A percentile compares a stretch with the other conserved stretches of the same genome.
Conservation (phyloP, 164 flowering plant species). For the Sedum album region DNA sequence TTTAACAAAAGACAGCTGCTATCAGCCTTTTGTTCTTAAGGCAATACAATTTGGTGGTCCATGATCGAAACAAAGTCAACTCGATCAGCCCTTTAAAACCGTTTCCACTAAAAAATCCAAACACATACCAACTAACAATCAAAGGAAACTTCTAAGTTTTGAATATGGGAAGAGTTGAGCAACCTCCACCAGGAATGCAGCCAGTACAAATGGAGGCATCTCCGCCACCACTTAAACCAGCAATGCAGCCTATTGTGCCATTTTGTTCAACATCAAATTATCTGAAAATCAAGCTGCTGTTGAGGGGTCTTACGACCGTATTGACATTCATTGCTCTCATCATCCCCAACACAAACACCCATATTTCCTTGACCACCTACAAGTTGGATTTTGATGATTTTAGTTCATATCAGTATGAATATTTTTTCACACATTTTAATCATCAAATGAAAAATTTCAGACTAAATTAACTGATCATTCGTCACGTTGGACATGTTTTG, state of each 20-base stretch:
- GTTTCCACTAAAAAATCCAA: neutral
- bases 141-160: neutral
- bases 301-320: neutral
- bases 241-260: neutral
- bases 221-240: neutral
- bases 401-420: neutral
- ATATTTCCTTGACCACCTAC: neutral
- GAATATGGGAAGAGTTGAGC: neutral
- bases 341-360: neutral
- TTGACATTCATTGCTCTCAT: neutral
- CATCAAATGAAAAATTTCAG: neutral
- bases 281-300: neutral
- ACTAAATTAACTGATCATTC: too few species aligned
- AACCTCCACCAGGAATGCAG: neutral
- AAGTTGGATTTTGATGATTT: neutral
- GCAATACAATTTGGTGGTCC: neutral
- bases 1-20: neutral
- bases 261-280: neutral
- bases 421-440: neutral
- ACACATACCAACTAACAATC: neutral
- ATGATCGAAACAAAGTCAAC: neutral
- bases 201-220: neutral
- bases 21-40: neutral
- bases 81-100: neutral
- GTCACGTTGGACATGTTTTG: too few species aligned